Conservation (phyloP, 2,329 filamentous ascomycete species). For the Ophiostoma sp. region DNA sequence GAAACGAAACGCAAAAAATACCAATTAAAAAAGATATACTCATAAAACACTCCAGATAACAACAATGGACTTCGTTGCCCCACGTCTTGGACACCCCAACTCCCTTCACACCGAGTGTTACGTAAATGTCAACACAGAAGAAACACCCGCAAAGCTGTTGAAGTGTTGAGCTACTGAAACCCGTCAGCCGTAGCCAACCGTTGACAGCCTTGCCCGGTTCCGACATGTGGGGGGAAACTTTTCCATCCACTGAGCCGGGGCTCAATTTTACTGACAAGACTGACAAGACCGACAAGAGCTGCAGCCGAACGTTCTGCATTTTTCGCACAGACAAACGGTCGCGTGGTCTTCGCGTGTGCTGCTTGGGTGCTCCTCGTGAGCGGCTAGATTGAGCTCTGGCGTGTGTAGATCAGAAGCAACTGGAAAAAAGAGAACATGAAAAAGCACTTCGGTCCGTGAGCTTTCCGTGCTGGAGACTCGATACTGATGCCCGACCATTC, state of each 20-base stretch:
- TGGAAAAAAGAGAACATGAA: not conserved
- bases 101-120: not conserved
- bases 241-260: not conserved
- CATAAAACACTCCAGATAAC: not conserved
- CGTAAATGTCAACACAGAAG: not conserved
- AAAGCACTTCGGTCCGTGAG: not conserved
- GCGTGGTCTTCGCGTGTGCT: not conserved
- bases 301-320: not conserved
- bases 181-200: conserved; percentile 3
- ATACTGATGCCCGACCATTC: not conserved
- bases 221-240: not conserved
- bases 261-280: not conserved
- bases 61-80: not conserved
- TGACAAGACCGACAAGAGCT: not conserved
- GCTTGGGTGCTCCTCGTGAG: not conserved
- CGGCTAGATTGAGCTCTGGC: not conserved
- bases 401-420: not conserved
- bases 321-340: not conserved
- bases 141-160: not conserved
- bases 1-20: not conserved
- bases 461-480: not conserved
- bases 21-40: not conserved
- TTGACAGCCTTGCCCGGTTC: not conserved
- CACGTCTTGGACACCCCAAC: not conserved
- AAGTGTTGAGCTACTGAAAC: not conserved